Evolutionary conservation across 2,329 filamentous ascomycete species (phyloP), one percentile per base, ranked within the genome.

Genomic region (Acephala macrosclerotiorum): DNA sequence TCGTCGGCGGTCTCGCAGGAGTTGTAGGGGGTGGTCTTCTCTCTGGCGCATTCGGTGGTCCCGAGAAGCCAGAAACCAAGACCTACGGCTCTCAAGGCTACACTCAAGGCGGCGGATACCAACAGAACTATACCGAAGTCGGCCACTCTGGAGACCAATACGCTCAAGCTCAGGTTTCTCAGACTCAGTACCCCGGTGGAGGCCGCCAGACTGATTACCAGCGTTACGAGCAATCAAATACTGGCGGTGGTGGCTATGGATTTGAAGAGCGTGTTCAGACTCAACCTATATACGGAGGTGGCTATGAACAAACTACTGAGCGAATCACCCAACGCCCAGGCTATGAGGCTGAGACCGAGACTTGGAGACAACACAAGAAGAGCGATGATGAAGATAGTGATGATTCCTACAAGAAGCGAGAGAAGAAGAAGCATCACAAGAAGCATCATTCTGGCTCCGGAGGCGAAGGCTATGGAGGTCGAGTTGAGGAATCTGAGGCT

Each of bases 1-100:
- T 97, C 51, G 82, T 97, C 14, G 90, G 89, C 62, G 87, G 89
- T 33, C 78, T 91, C 38, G 90, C 91, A 33, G 85, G 86, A 49
- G 88, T 87, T 38, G 77, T 91, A 26, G 90, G 91, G 35, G 85
- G 85, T 40, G 87, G 87, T 45, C 79, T 94, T 18, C 84, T 96
- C 9, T 87, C 89, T 12, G 85, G 85, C 14, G 84, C 84, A 16
- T 85, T 91, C 60, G 81, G 83, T 64, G 77, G 82, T 40, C 80
- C 49, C 33, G 64, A 70, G 11, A 64, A 72, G 18, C 51, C 85
- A 8, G 29, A 35, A 38, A 87, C 83, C 64, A 82, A 87, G 73
- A 81, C 79, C 57, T 85, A 84, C 70, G 80, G 82, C 61, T 82
- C 82, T 70, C 80, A 85, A 65, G 82, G 82, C 38, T 84, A 87